Evolutionary conservation across 2,329 filamentous ascomycete species (phyloP).

Genomic region (Pseudocercospora fijiensis): DNA sequence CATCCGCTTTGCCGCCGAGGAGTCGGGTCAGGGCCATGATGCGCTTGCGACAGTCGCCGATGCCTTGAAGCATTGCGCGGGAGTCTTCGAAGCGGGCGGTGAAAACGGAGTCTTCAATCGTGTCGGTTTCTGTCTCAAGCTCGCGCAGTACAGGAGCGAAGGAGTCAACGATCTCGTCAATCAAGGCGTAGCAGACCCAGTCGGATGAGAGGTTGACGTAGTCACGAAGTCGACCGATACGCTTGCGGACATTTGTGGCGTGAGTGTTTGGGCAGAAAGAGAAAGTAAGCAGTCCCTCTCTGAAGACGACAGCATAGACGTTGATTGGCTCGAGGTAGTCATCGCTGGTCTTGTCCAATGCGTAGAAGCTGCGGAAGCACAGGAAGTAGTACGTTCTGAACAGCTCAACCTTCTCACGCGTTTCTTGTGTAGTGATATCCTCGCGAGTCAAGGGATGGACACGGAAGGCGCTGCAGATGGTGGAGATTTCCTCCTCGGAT

Average conservation of each 20-base stretch:
- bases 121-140: slow-evolving; percentile 84
- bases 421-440: slow-evolving; percentile 92
- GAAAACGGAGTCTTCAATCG: slow-evolving; percentile 94
- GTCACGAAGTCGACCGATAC: slow-evolving; percentile 89
- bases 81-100: slow-evolving; percentile 88
- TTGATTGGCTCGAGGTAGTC: slow-evolving; percentile 93
- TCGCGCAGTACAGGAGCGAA: slow-evolving; percentile 87
- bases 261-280: slow-evolving; percentile 87
- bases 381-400: slow-evolving; percentile 98
- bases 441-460: slow-evolving; percentile 95
- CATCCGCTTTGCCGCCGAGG: slow-evolving; percentile 95
- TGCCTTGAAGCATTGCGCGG: slow-evolving; percentile 78
- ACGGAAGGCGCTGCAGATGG: slow-evolving; percentile 89
- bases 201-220: slow-evolving; percentile 93
- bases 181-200: slow-evolving; percentile 98
- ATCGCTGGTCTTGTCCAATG: slow-evolving; percentile 73
- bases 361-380: slow-evolving; percentile 90
- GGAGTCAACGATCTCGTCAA: slow-evolving; percentile 96
- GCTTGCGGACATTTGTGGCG: slow-evolving; percentile 81
- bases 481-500: slow-evolving; percentile 81
- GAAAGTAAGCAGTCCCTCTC: slow-evolving; percentile 91
- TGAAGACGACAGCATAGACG: slow-evolving; percentile 94
- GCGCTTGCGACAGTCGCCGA: slow-evolving; percentile 89
- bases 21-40: slow-evolving; percentile 91
- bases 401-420: slow-evolving; percentile 95